Evolutionary conservation across 2,329 filamentous ascomycete species (phyloP).

Genomic region (Exophiala aquamarina): DNA sequence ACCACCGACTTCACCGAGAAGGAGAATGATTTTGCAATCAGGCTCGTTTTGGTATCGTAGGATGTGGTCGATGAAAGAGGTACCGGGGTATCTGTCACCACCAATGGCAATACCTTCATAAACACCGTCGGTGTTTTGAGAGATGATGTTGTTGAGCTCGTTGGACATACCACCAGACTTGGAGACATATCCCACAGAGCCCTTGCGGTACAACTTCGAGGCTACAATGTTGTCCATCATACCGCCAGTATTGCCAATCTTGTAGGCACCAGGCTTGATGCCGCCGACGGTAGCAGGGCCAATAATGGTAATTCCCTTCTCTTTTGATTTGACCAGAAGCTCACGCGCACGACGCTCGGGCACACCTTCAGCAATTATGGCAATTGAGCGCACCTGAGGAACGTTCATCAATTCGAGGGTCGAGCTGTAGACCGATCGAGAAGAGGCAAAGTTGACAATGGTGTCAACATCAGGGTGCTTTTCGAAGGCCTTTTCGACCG

Average conservation of each 20-base stretch:
- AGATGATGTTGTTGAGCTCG: slow-evolving; percentile 99
- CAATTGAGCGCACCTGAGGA: slow-evolving; percentile 97
- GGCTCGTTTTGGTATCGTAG: slow-evolving; percentile 95
- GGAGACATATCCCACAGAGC: slow-evolving; percentile 98
- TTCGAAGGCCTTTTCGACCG: slow-evolving; percentile 83
- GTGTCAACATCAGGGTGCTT: slow-evolving; percentile 98
- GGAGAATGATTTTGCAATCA: slow-evolving; percentile 93
- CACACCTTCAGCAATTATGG: slow-evolving; percentile 99
- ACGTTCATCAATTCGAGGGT: slow-evolving; percentile 98
- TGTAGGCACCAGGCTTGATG: slow-evolving; percentile 99
- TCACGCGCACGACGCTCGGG: slow-evolving; percentile 97
- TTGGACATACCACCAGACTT: slow-evolving; percentile 99
- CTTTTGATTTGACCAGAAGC: slow-evolving; percentile 92
- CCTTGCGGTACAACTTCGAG: slow-evolving; percentile 99
- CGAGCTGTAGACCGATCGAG: slow-evolving; percentile 95
- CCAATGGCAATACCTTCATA: slow-evolving; percentile 99
- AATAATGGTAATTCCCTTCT: slow-evolving; percentile 99
- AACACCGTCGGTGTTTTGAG: slow-evolving; percentile 94
- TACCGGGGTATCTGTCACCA: slow-evolving; percentile 97
- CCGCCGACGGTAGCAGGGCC: slow-evolving; percentile 97
- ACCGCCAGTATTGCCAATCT: slow-evolving; percentile 99
- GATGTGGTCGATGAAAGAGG: slow-evolving; percentile 98
- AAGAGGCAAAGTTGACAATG: slow-evolving; percentile 99
- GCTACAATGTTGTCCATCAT: slow-evolving; percentile 99
- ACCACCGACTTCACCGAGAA: slow-evolving; percentile 98